Evolutionary conservation across 2,329 filamentous ascomycete species (phyloP).

Genomic region (Monilinia fructigena): DNA sequence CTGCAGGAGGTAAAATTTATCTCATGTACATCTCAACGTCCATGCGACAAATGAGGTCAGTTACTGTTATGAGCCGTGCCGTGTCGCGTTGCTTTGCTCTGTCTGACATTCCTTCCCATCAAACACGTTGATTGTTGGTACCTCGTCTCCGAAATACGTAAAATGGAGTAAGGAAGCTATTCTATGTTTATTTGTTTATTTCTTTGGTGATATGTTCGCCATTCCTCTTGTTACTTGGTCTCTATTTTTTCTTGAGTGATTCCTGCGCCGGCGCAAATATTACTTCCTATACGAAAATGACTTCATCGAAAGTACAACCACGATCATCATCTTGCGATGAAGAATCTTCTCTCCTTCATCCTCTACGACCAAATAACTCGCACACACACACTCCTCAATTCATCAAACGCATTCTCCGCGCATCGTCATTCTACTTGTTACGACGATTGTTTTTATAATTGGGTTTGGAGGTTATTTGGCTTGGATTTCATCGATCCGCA

Average conservation of each 20-base stretch:
- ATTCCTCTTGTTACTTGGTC: not conserved
- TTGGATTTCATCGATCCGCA: constrained; percentile 40
- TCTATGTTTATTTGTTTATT: not conserved
- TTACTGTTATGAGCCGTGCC: not conserved
- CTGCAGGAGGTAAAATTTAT: not conserved
- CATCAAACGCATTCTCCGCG: constrained; percentile 31
- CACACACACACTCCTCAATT: not conserved
- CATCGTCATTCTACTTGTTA: constrained; percentile 40
- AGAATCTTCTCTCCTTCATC: constrained; percentile 21
- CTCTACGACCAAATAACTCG: not conserved
- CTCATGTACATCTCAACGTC: not conserved
- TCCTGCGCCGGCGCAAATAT: constrained; percentile 12
- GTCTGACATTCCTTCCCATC: constrained; percentile 6
- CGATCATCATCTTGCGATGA: constrained; percentile 19
- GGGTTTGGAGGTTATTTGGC: constrained; percentile 38
- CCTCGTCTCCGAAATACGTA: not conserved
- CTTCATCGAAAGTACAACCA: constrained; percentile 4
- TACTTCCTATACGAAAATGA: constrained; percentile 4
- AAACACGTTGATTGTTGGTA: not conserved
- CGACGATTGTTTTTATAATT: constrained; percentile 39
- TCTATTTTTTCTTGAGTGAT: not conserved
- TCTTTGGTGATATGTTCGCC: not conserved
- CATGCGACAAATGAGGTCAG: constrained; percentile 10
- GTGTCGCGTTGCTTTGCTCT: not conserved
- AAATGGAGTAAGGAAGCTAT: not conserved